Evolutionary conservation across 495 filamentous ascomycete species (phyloP), one percentile per base, ranked within the genome.

Genomic region (Hypoxylon cercidicola): DNA sequence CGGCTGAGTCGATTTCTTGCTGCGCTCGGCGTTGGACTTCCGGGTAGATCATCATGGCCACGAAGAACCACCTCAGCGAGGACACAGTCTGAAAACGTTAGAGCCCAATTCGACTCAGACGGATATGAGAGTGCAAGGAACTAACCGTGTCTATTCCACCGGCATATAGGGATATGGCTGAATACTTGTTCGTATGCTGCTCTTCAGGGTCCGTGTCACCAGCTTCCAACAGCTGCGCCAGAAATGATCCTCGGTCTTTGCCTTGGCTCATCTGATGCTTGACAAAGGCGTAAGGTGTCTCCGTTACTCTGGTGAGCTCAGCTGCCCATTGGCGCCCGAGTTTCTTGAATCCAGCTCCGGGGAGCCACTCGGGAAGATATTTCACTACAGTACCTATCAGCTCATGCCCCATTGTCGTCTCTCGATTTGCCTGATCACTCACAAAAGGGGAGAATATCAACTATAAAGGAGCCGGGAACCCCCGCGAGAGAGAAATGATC

Each of bases 1-100:
- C 74, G 5, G 85, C 79, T 12, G 68, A 62, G 62, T 86, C 82
- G 12, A 87, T 69, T 59, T 87, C 84, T 50, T 79, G 79, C 49
- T 85, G 84, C 6, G 62, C 72, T n/a, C 55, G 62, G 35, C 32
- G 50, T 41, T 72, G 70, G 19, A 69, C 64, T 11, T 74, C 64
- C 5, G 72, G 72, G 45, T 57, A 82, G 3, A 82, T 25, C 0
- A 66, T 72, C 77, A 88, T 78, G 8, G 84, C 85, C 15, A 87
- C 74, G 23, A 84, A 78, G 49, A 84, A 85, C 21, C 70, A 63
- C 12, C 46, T 57, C 0, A 82, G 32, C 1, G 79, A 52, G 0
- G 77, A 74, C 8, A 79, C 76, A 7, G 72, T 74, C 72, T 73
- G 51, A 2, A 34, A 2, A 43, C 16, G 43, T 64, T 19, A 63